Conservation (phyloP, 192 early-diverging fungal genomes). For the Podila horticola region DNA sequence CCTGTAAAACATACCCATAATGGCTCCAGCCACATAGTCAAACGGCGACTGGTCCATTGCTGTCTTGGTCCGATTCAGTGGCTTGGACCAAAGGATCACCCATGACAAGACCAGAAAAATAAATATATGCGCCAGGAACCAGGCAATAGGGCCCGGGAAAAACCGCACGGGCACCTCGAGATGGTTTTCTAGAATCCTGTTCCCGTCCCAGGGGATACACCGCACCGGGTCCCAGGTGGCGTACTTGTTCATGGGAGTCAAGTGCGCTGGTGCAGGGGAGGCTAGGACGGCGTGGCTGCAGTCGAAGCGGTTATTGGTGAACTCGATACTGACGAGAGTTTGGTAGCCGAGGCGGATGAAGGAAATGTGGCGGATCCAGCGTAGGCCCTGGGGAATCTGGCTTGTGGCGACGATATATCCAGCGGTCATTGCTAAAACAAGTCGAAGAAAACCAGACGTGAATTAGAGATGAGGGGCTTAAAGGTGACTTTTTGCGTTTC, state of each 20-base stretch:
- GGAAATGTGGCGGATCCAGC: conserved; percentile 13
- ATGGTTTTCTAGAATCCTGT: background rate
- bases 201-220: conserved; percentile 19
- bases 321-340: conserved; percentile 9
- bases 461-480: background rate
- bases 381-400: conserved; percentile 3
- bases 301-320: conserved; percentile 9
- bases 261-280: background rate
- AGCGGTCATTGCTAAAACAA: background rate
- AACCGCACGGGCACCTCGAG: background rate
- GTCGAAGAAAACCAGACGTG: background rate
- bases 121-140: background rate
- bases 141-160: background rate
- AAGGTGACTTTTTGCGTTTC: too few species aligned
- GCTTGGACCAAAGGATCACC: background rate
- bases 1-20: background rate
- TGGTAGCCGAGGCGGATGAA: conserved; percentile 6
- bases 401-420: conserved; percentile 13
- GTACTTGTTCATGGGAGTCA: background rate
- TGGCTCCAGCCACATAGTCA: background rate
- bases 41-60: background rate
- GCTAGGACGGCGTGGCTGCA: background rate
- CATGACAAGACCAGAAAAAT: background rate
- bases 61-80: background rate
- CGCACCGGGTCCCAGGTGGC: background rate